Evolutionary conservation across 345 rosid genomes (phyloP), one percentile per base, ranked within the genome.

Genomic region (Limnanthes douglasii): DNA sequence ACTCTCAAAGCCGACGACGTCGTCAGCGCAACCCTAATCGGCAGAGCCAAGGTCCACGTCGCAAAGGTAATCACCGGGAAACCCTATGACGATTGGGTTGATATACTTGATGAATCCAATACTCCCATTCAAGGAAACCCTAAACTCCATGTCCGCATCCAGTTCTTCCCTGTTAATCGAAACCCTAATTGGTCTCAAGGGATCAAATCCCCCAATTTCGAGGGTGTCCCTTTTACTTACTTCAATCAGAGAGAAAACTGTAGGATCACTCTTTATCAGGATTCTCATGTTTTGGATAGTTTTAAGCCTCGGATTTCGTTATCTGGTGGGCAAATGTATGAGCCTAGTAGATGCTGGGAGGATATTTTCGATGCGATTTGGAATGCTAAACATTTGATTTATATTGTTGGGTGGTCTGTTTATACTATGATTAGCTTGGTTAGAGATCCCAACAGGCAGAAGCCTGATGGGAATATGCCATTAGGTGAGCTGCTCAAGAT

Each of bases 331-430:
- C 43, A 32, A 14, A 11, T 11, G 6, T 70, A 60, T 26, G 53
- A 60, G 20, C 64, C 66, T 27, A 72, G 30, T 21, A 38, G 68
- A 32, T 83, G 95, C 31, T 88, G 95, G 93, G 86, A 88, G 64
- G 86, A 76, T 5, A 56, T 88, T 6, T 88, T 76, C 14, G 69
- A 74, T 5, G 78, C 84, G 1, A 72, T 88, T 20, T 34, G 23
- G 10, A 33, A 70, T 0, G 93, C 95, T 1, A 46, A 54, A 15
- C 65, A 72, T 24, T 64, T 88, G 13, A 66, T 83, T 45, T 88
- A 88, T 43, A 60, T 83, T 10, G 36, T 86, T 0, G 95, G 97
- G 1, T 88, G 97, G 97, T 79, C 95, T 1, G 72, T 88, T 0
- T 53, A 61, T 23, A 41, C 81, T 9, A 19, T 61, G 11, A 51